A percentile compares a stretch with the other conserved stretches of the same genome.
Evolutionary conservation across 768 basidiomycete genomes (phyloP).

Genomic region (Clitopilus passeckerianus): DNA sequence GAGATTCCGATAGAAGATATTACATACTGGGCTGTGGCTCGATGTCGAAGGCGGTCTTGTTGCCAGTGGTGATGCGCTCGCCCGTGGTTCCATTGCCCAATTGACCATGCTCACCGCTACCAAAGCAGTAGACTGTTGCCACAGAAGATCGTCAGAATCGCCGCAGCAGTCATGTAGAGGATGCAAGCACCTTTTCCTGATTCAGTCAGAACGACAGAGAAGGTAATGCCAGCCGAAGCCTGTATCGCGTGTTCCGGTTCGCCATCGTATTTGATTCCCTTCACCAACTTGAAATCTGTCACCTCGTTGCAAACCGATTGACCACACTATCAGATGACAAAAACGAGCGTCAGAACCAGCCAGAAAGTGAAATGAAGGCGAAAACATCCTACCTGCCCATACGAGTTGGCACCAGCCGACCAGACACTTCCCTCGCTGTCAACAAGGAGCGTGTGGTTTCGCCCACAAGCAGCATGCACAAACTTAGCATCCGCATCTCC

Average conservation of each 20-base stretch:
- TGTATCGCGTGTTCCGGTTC: constrained; percentile 61
- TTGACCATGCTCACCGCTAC: constrained; percentile 90
- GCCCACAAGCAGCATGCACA: constrained; percentile 79
- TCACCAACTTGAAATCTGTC: constrained; percentile 56
- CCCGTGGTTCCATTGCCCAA: constrained; percentile 91
- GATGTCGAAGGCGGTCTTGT: constrained; percentile 79
- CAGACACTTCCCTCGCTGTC: constrained; percentile 79
- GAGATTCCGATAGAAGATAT: neutral
- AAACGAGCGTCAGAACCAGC: neutral
- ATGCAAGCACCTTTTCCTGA: constrained; percentile 61
- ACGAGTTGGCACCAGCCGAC: constrained; percentile 76
- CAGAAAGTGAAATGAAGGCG: neutral
- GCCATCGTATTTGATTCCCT: constrained; percentile 53
- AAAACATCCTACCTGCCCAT: constrained; percentile 63
- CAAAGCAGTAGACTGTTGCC: constrained; percentile 74
- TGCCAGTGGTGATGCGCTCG: constrained; percentile 84
- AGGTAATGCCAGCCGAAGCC: constrained; percentile 78
- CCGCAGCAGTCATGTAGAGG: neutral
- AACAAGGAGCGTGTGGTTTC: constrained; percentile 79
- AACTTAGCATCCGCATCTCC: constrained; percentile 55
- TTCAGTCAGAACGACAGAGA: constrained; percentile 79
- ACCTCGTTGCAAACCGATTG: constrained; percentile 64
- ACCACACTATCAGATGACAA: constrained; percentile 52
- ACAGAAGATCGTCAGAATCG: neutral
- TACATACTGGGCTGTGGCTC: constrained; percentile 61